Base-by-base conservation (phyloP, 768 basidiomycete genomes). In the Mrakia frigida region DNA sequence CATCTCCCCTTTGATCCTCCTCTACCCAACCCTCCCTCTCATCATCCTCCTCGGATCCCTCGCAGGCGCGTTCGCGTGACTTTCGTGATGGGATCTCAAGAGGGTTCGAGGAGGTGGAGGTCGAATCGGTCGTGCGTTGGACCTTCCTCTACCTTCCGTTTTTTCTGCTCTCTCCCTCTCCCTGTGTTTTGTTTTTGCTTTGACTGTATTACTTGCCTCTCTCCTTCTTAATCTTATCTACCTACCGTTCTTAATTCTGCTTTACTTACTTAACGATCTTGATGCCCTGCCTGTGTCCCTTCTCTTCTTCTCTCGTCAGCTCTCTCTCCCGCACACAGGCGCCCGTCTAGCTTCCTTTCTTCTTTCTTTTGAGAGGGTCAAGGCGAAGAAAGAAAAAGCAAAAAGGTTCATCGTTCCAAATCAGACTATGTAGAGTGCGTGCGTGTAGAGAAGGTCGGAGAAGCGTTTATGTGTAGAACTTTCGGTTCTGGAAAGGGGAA, bases 401-500 rank as follows among this genome's bases (percentile, higher is more conserved):
- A 28, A 28, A n/a, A 28, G 0, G 23, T 0, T 56, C 25, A 28
- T 35, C 31, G 11, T 35, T 68, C 13, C 23, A 39, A 23, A 41
- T 14, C n/a, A 6, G 23, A 68, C 37, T 39, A 41, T 39, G 65
- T 39, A 43, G 33, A 21, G 6, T 37, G 16, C 1, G 33, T 33
- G 33, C 33, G 33, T 68, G 6, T 25, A 63, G 21, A 18, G 56
- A 28, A 25, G 56, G 56, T 28, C 6, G 28, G 28, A 56, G 25
- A 7, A 9, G 28, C 67, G 65, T 46, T 69, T 72, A 77, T 53
- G 80, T 90, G 84, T 89, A 91, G 87, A 95, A 96, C 83, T 93
- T 94, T 81, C 95, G 89, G 85, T 96, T 98, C 83, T 88, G 87
- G 46, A 6, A 13, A 43, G 35, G 33, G 23, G 70, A n/a, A 46